Base-by-base conservation (phyloP, 2,329 filamentous ascomycete genomes). In the Fusarium sp. region DNA sequence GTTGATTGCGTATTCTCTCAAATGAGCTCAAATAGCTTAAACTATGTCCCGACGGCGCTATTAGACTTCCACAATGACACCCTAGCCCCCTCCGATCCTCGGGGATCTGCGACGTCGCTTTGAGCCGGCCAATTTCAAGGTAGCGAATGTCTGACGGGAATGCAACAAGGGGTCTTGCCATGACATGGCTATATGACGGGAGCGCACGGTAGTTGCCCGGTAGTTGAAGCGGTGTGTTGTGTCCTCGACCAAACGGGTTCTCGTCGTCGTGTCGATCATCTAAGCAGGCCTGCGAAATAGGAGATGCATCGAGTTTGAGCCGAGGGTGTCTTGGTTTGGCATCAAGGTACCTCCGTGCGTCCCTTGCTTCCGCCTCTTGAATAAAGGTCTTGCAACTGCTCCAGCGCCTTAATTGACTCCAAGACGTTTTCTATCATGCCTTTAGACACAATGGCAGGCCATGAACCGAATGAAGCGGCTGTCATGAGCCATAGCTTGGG, bases 181-280 rank as follows among this genome's bases (percentile, higher is more conserved):
- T 59, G 23, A 34, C 32, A 59, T 37, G 18, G 27, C 48, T 25
- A 57, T 16, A 30, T 37, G 20, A 11, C 41, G 9, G 48, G 43
- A 48, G 9, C 2, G 13, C 11, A 35, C 34, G 70, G 66, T 35
- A 70, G 34, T 73, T 73, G 27, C 7, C 7, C 39, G 20, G 54
- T 32, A 64, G 66, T 20, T 20, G 20, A 58, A 58, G 54, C 66
- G 69, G 70, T 63, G 30, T 72, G n/a, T 48, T 59, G n/a, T 23
- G 13, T 32, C 23, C 13, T 39, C 48, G 25, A 16, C 65, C 69
- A 75, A 58, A 75, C 39, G 8, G 69, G 72, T 75, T 75, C 66
- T 69, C 25, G 20, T 39, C 41, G n/a, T 45, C 48, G n/a, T 43
- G 62, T 16, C 62, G 59, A 75, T 75, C 66, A 13, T 50, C 39